Evolutionary conservation across 768 basidiomycete species (phyloP).

Genomic region (Pisolithus sp.): DNA sequence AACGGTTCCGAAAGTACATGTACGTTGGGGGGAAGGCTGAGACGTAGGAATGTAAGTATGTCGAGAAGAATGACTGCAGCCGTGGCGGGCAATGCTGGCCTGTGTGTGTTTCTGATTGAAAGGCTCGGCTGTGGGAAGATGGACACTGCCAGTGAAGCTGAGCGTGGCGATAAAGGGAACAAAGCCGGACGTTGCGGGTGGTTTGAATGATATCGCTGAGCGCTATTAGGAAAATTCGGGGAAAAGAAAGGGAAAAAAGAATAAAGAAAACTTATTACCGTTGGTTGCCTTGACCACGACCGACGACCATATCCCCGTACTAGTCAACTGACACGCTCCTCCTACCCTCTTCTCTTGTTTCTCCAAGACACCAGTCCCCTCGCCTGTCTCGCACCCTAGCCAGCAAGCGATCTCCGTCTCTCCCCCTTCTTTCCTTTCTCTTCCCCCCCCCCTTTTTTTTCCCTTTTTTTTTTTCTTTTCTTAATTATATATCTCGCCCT

Average conservation of each 20-base stretch:
- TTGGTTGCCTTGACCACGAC: conserved; percentile 54
- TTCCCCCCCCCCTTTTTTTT: conserved; percentile 14
- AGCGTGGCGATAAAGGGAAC: conserved; percentile 5
- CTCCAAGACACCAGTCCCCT: conserved; percentile 8
- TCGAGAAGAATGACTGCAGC: too few species aligned
- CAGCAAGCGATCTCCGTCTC: neutral
- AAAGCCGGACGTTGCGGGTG: neutral
- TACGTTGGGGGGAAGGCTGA: conserved; percentile 45
- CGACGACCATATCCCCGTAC: conserved; percentile 24
- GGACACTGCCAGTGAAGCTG: neutral
- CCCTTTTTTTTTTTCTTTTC: conserved; percentile 16
- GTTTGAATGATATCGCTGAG: too few species aligned
- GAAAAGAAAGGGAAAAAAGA: neutral
- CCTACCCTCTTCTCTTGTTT: neutral
- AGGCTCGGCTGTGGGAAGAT: conserved; percentile 5
- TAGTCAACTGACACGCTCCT: conserved; percentile 16
- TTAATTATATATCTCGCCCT: conserved; percentile 15
- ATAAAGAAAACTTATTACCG: neutral
- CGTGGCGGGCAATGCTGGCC: too few species aligned
- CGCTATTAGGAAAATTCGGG: neutral
- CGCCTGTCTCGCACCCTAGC: neutral
- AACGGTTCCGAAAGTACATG: conserved; percentile 68
- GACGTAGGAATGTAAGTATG: conserved; percentile 2
- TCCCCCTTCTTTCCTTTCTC: neutral
- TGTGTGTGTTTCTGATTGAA: neutral